Percentiles rank a stretch among this genome's conserved stretches.
Evolutionary conservation across 176 grass and related monocot species (phyloP).

Genomic region (Lolium rigidum): DNA sequence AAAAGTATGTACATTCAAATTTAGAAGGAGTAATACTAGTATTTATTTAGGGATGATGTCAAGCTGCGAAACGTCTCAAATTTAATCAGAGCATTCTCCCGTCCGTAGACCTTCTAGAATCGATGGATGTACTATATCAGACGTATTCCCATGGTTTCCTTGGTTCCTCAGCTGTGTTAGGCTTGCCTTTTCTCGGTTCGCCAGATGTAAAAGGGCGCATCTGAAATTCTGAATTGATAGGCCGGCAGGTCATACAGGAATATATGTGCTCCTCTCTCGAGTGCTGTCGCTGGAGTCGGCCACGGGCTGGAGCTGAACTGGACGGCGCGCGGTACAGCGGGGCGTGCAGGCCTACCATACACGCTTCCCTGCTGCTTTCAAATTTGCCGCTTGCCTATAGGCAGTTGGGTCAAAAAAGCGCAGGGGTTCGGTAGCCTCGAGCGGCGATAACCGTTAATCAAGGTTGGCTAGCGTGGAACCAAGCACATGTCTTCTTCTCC

Average conservation of each 20-base stretch:
- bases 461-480: neutral
- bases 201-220: neutral
- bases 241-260: neutral
- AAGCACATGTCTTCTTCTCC: neutral
- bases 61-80: neutral
- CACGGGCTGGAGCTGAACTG: constrained; percentile 22
- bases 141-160: too few relatives aligned
- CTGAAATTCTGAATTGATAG: constrained; percentile 7
- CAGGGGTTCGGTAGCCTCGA: constrained; percentile 32
- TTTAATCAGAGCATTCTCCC: neutral
- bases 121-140: too few relatives aligned
- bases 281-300: neutral
- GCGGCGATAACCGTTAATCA: neutral
- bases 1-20: too few relatives aligned
- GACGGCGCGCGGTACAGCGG: neutral
- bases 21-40: too few relatives aligned
- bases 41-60: too few relatives aligned
- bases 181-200: neutral
- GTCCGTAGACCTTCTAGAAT: neutral
- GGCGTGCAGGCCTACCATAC: constrained; percentile 21
- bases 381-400: neutral
- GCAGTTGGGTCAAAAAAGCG: constrained; percentile 17
- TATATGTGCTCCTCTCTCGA: neutral
- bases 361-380: neutral
- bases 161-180: too few relatives aligned